phyloP scores from a whole-genome alignment of 108 stramenopile genomes.

The Seminavis robusta region DNA sequence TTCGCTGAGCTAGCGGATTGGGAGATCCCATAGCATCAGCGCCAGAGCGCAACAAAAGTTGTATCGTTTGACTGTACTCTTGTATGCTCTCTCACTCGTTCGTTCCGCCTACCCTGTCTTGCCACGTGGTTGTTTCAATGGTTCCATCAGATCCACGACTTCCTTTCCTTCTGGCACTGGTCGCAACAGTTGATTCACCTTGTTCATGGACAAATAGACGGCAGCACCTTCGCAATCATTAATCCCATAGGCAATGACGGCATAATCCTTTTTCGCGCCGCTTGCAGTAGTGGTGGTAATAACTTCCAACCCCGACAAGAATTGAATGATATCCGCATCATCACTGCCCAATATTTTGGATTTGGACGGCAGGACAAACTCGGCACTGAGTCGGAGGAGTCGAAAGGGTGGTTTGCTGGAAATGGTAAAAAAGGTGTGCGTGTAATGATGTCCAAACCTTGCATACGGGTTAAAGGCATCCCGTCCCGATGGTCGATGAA shows the following conservation, averaged over 20 bases:
- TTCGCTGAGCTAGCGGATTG: too few species aligned
- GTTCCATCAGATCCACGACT: slow-evolving; percentile 16
- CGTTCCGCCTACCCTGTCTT: not conserved
- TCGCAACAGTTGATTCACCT: slow-evolving; percentile 24
- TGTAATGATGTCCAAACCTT: slow-evolving; percentile 87
- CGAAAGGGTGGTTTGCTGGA: slow-evolving; percentile 28
- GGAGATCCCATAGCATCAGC: too few species aligned
- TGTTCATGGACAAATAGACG: slow-evolving; percentile 11
- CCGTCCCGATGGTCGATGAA: slow-evolving; percentile 76
- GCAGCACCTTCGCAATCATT: slow-evolving; percentile 71
- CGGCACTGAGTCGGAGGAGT: slow-evolving; percentile 61
- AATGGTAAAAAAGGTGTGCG: slow-evolving; percentile 52
- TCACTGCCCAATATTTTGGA: not conserved
- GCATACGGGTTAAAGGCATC: slow-evolving; percentile 64
- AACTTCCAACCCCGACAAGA: slow-evolving; percentile 70
- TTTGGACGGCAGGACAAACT: slow-evolving; percentile 55
- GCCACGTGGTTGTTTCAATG: slow-evolving; percentile 2
- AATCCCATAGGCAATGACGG: slow-evolving; percentile 53
- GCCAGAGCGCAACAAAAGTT: too few species aligned
- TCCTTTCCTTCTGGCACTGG: slow-evolving; percentile 51
- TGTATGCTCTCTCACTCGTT: too few species aligned
- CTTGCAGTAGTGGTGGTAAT: slow-evolving; percentile 31
- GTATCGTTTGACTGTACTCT: too few species aligned
- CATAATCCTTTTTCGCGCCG: slow-evolving; percentile 24
- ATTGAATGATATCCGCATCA: slow-evolving; percentile 84